phyloP scores from a whole-genome alignment of 2,329 filamentous ascomycete species.

The Byssothecium circinans region DNA sequence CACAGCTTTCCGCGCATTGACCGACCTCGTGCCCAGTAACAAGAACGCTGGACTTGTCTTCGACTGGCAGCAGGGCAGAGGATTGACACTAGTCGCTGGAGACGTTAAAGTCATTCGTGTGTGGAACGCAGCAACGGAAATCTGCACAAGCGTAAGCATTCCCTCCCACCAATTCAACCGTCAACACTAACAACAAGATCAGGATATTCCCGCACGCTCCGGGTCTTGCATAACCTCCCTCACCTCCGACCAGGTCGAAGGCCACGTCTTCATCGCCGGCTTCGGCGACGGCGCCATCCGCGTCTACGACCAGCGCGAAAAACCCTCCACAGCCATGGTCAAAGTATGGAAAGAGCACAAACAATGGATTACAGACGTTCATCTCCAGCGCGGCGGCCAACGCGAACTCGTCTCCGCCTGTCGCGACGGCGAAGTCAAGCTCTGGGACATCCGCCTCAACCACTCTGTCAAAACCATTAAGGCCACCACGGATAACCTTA shows the following conservation, averaged over 20 bases:
- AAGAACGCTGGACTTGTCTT: conserved; percentile 95
- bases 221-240: conserved; percentile 94
- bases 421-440: conserved; percentile 86
- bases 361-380: conserved; percentile 93
- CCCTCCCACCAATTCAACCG: conserved; percentile 2
- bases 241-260: conserved; percentile 96
- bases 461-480: conserved; percentile 72
- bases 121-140: conserved; percentile 93
- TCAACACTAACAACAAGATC: conserved; percentile 11
- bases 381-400: conserved; percentile 94
- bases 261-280: conserved; percentile 91
- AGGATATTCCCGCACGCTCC: conserved; percentile 90
- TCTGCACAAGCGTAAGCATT: conserved; percentile 69
- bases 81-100: conserved; percentile 90
- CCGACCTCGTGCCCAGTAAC: conserved; percentile 90
- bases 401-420: conserved; percentile 89
- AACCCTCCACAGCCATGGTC: conserved; percentile 87
- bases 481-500: conserved; percentile 74
- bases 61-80: conserved; percentile 98
- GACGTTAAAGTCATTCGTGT: conserved; percentile 94
- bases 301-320: conserved; percentile 86
- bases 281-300: conserved; percentile 94
- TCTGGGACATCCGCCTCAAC: conserved; percentile 95
- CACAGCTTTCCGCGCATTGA: conserved; percentile 86
- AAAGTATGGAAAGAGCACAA: conserved; percentile 95